Base-by-base conservation (phyloP, 176 grass and related monocot genomes). In the Bothriochloa decipiens region DNA sequence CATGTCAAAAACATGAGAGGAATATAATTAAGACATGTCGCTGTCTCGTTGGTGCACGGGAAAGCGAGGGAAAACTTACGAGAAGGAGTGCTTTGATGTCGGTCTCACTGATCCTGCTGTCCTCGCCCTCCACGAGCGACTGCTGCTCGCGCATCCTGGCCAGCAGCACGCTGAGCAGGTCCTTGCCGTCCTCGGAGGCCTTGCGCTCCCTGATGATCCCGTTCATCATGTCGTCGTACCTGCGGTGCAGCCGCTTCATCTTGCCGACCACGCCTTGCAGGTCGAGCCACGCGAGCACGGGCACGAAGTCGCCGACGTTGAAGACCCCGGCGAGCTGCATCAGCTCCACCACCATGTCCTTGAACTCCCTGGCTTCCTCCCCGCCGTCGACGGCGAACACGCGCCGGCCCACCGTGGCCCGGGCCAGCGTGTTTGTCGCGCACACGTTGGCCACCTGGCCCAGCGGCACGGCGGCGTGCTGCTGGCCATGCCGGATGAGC, bases 171-270 rank as follows among this genome's bases (percentile, higher is more conserved):
- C 41, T 25, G 70, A 72, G 70, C 22, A 72, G 70, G 41, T 72
- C 70, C 12, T 27, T 27, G 23, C 70, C 70, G 4, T 27, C 23
- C 23, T 25, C 70, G 70, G 70, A n/a, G 70, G 40, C 70, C 70
- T 72, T 3, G 12, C 70, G 6, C 41, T 72, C 70, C 41, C 41
- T 47, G 70, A 72, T 72, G 70, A 72, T 72, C 6, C 23, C 6
- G 70, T 72, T 3, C 70, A 72, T 72, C 41, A 72, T 47, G 23
- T 14, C 41, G 41, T 72, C 70, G 70, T 72, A 72, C 41, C 70
- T 13, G 70, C 70, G 70, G 70, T 72, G 70, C 23, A 72, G 70
- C 23, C 70, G 70, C 70, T 72, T 72, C 70, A 72, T 72, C 70
- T 22, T 46, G n/a, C 70, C 41, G n/a, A 72, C 70, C 6, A 72